A percentile compares a stretch with the other conserved stretches of the same genome.
Conservation (phyloP, 108 stramenopile genomes). For the Discostella pseudostelligera region DNA sequence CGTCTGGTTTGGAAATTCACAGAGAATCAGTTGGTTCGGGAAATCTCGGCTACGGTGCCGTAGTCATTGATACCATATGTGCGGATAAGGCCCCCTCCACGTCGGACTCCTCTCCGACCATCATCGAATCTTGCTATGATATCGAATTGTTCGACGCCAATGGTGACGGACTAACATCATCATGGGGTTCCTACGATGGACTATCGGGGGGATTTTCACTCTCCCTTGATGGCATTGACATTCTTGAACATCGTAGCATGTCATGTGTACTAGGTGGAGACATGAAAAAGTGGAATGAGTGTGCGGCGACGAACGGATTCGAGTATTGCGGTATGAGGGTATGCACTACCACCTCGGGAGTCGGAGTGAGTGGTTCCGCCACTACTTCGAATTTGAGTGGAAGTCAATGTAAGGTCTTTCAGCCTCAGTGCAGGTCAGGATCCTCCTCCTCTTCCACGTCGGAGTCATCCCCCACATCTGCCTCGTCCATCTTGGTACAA, state of each 20-base stretch:
- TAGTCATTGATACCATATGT: slow-evolving; percentile 2
- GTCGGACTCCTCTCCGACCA: neutral
- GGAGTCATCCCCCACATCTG: neutral
- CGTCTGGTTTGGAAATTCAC: neutral
- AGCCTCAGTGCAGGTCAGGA: neutral
- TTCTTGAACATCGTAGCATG: slow-evolving; percentile 1
- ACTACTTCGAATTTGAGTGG: slow-evolving; percentile 12
- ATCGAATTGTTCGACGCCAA: slow-evolving; percentile 16
- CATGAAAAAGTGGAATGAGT: neutral
- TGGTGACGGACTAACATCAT: slow-evolving; percentile 21
- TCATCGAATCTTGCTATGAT: slow-evolving; percentile 6
- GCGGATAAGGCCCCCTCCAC: neutral
- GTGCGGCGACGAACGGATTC: slow-evolving; percentile 15
- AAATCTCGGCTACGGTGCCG: slow-evolving; percentile 11
- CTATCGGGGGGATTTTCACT: slow-evolving; percentile 14
- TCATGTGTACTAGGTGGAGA: neutral
- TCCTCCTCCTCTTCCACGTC: neutral
- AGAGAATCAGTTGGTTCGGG: slow-evolving; percentile 2
- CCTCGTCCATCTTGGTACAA: neutral
- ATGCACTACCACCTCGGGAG: neutral
- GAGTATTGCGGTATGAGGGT: slow-evolving; percentile 26
- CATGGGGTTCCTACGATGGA: slow-evolving; percentile 5
- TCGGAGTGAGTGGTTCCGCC: neutral
- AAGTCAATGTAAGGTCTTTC: slow-evolving; percentile 7
- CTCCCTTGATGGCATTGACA: neutral